Percentiles rank a stretch among this genome's conserved stretches.
Evolutionary conservation across 2,329 filamentous ascomycete species (phyloP).

Genomic region (Diaporthe longicolla): DNA sequence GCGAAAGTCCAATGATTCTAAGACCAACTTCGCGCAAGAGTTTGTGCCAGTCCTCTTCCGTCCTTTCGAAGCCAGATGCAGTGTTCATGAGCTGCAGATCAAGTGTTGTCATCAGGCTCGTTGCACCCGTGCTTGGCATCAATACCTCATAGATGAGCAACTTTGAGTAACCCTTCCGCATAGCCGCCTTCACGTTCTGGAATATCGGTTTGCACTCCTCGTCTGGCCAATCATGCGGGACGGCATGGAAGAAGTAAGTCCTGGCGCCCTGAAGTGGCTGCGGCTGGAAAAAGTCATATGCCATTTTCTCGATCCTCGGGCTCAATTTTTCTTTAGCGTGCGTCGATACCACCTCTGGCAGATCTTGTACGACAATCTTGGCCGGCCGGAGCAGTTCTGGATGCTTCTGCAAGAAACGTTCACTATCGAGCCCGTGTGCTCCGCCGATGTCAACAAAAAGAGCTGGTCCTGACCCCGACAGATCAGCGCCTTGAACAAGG

Average conservation of each 20-base stretch:
- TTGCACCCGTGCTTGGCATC: conserved; percentile 52
- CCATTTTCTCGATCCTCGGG: conserved; percentile 41
- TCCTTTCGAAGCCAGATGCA: conserved; percentile 51
- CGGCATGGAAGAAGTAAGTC: conserved; percentile 45
- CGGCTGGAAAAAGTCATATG: conserved; percentile 56
- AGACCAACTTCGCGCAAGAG: conserved; percentile 49
- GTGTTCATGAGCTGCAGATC: conserved; percentile 55
- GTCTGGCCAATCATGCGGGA: conserved; percentile 53
- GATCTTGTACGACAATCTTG: conserved; percentile 53
- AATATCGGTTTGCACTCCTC: conserved; percentile 12
- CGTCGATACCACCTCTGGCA: conserved; percentile 51
- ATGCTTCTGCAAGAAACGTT: conserved; percentile 51
- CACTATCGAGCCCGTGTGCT: conserved; percentile 55
- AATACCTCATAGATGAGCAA: conserved; percentile 57
- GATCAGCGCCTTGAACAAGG: conserved; percentile 43
- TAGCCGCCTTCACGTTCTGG: conserved; percentile 46
- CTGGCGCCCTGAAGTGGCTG: conserved; percentile 58
- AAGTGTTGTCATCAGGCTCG: conserved; percentile 50
- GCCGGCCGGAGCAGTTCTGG: conserved; percentile 44
- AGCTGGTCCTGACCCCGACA: not conserved
- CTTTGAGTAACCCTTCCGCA: conserved; percentile 55
- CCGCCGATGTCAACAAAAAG: conserved; percentile 55
- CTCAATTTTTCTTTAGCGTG: conserved; percentile 45
- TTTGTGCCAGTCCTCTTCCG: conserved; percentile 48
- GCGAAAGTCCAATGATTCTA: conserved; percentile 47